Evolutionary conservation across 2,329 filamentous ascomycete genomes (phyloP).

Genomic region (Colletotrichum orbiculare): DNA sequence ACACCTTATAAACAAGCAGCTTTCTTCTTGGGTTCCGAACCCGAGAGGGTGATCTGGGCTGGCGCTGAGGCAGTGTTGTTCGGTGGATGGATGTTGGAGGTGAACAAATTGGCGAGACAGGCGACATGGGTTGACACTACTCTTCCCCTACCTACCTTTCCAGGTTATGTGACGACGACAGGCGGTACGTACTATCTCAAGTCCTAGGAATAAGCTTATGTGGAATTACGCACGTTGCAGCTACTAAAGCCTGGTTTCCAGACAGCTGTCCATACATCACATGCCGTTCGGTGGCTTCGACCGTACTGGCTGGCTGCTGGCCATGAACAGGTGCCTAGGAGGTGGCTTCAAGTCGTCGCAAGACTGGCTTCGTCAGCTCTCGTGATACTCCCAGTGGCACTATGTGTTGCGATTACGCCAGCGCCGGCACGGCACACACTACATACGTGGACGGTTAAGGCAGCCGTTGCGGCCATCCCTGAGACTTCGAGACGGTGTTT

Average conservation of each 20-base stretch:
- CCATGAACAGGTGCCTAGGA: constrained; percentile 33
- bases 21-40: no score
- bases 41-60: no score
- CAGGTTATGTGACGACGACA: no score
- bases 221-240: constrained; percentile 26
- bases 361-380: constrained; percentile 35
- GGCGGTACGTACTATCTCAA: neutral
- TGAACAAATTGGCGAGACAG: no score
- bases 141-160: no score
- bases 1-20: constrained; percentile 17
- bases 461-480: constrained; percentile 32
- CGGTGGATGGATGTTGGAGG: no score
- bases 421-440: no score
- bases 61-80: no score
- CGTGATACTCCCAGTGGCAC: constrained; percentile 17
- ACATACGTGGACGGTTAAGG: constrained; percentile 2
- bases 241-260: neutral
- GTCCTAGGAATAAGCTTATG: constrained; percentile 30
- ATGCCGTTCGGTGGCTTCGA: constrained; percentile 14
- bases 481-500: constrained; percentile 20
- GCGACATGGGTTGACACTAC: no score
- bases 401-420: no score
- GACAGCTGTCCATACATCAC: constrained; percentile 26
- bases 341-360: constrained; percentile 33
- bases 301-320: neutral